Percentiles rank a stretch among this genome's conserved stretches.
Evolutionary conservation across 106 monocot species (phyloP).

Genomic region (Iris macrosiphon): DNA sequence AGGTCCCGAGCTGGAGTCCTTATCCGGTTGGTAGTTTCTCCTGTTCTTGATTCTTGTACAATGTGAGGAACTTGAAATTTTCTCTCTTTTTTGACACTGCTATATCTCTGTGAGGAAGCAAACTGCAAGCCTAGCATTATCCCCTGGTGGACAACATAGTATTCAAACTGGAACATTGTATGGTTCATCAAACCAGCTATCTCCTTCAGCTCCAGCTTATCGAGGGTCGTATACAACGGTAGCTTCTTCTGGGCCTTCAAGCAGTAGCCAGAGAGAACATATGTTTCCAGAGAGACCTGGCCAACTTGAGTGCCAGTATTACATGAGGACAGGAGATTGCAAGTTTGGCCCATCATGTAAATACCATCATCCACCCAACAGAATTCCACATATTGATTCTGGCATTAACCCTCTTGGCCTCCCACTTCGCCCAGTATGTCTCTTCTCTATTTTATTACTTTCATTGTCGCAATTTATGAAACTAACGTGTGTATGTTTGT

Average conservation of each 20-base stretch:
- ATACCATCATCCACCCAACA: slow-evolving; percentile 84
- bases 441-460: too few relatives aligned
- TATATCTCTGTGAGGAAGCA: slow-evolving; percentile 27
- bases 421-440: slow-evolving; percentile 85
- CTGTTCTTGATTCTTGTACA: not conserved
- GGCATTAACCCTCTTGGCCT: slow-evolving; percentile 77
- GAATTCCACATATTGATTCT: slow-evolving; percentile 49
- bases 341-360: slow-evolving; percentile 83
- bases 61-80: not conserved
- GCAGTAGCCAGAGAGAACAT: slow-evolving; percentile 42
- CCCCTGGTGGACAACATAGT: slow-evolving; percentile 47
- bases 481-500: too few relatives aligned
- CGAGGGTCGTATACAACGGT: slow-evolving; percentile 24
- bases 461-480: too few relatives aligned
- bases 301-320: slow-evolving; percentile 80
- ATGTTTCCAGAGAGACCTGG: slow-evolving; percentile 74
- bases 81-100: too few relatives aligned
- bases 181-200: slow-evolving; percentile 50
- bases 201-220: slow-evolving; percentile 56
- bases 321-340: slow-evolving; percentile 89
- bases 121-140: slow-evolving; percentile 33
- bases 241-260: slow-evolving; percentile 43
- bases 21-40: slow-evolving; percentile 50
- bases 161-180: slow-evolving; percentile 48
- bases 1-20: slow-evolving; percentile 69